These are phyloP conservation scores for Myxozyma mucilagina DNA, from an alignment of 805 yeast species.

Conservation along the genomic window DNA sequence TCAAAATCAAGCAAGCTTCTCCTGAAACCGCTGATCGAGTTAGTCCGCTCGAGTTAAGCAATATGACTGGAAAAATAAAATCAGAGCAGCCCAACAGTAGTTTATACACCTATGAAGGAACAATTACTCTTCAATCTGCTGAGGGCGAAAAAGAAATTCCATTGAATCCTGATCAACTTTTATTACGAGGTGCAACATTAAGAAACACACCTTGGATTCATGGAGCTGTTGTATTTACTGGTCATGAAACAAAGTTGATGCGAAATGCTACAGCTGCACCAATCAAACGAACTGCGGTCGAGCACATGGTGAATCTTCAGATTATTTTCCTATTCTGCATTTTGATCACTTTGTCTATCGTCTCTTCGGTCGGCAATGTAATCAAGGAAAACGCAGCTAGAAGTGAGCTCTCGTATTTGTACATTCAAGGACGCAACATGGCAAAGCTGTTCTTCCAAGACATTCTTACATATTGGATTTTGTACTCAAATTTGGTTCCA, in stretches of 20 bases:
- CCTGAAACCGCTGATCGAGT: slow-evolving; percentile 74
- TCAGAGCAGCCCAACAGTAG: slow-evolving; percentile 95
- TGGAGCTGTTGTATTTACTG: slow-evolving; percentile 92
- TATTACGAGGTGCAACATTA: slow-evolving; percentile 91
- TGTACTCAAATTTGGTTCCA: slow-evolving; percentile 96
- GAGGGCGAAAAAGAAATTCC: slow-evolving; percentile 49
- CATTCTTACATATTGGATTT: slow-evolving; percentile 90
- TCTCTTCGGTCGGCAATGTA: slow-evolving; percentile 88
- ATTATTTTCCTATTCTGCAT: slow-evolving; percentile 84
- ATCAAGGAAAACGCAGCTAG: slow-evolving; percentile 45
- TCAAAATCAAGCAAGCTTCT: slow-evolving; percentile 88
- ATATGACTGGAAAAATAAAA: slow-evolving; percentile 58
- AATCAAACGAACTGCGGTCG: slow-evolving; percentile 94
- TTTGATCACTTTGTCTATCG: slow-evolving; percentile 68
- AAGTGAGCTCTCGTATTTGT: slow-evolving; percentile 61
- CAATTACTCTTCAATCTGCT: slow-evolving; percentile 52
- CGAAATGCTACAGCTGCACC: slow-evolving; percentile 99
- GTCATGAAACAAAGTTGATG: slow-evolving; percentile 97
- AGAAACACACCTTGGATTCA: slow-evolving; percentile 94
- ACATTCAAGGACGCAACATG: slow-evolving; percentile 65
- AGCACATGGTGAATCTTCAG: slow-evolving; percentile 89
- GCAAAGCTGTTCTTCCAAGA: slow-evolving; percentile 79
- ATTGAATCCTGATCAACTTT: slow-evolving; percentile 83
- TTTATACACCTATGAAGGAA: slow-evolving; percentile 92
- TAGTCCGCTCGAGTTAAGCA: slow-evolving; percentile 59